Evolutionary conservation across 1,284 basidiomycete species (phyloP), one percentile per base, ranked within the genome.

Genomic region (Ustilago curta): DNA sequence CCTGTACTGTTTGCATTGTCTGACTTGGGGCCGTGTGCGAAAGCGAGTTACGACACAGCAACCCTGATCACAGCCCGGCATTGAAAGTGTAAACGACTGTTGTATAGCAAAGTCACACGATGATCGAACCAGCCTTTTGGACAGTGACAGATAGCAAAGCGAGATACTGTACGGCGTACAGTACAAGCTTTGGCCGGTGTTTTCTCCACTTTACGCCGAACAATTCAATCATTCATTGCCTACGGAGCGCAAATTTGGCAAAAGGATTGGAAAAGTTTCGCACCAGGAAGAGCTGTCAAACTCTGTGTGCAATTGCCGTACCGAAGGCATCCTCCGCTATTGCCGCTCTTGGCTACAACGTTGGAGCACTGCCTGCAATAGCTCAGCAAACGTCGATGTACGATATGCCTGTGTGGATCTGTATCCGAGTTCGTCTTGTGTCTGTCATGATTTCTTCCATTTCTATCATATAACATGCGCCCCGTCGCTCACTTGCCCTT

Each of bases 171-270:
- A 23, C 25, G 31, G 23, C 31, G 50, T 6, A 47, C 40, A 31
- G 31, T 7, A 52, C 3, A 27, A 3, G 7, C 7, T 57, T 61
- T 61, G 31, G 21, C 59, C 59, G 59, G 27, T 61, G 27, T 53
- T 53, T 58, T 68, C 65, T 68, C 65, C 65, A 61, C 59, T 61
- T 58, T 68, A 40, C 49, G 54, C 65, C 65, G 65, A 35, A 8
- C 18, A 8, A 18, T 32, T 9, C 9, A 11, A 7, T 1, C 27
- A 27, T 29, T 1, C 27, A 27, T 29, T 27, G 8, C 27, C 18
- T n/a, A 8, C 18, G 16, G 19, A 31, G 31, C 40, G 37, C 19
- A 18, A 45, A 45, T 23, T 8, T 48, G 31, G 25, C 27, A 7
- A 31, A 48, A 48, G 27, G 31, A 1, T 37, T 4, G 35, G 12